A percentile compares a stretch with the other conserved stretches of the same genome.
These are phyloP conservation scores for Acer saccharum DNA, from an alignment of 345 rosid species.

Conservation along the genomic window DNA sequence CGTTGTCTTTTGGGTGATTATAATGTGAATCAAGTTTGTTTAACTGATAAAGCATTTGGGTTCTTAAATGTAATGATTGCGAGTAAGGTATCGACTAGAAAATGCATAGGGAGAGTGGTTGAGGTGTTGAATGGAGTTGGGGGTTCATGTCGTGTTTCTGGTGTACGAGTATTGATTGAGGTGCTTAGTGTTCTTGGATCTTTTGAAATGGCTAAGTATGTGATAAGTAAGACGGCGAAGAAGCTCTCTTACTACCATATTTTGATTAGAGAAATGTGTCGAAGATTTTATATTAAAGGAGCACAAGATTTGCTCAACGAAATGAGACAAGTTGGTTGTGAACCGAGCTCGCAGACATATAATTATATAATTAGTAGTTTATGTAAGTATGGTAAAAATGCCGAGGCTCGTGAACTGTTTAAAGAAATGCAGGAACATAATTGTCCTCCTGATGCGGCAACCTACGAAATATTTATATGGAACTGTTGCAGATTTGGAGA, in stretches of 20 bases:
- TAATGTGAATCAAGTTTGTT: slow-evolving; percentile 14
- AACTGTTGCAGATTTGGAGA: slow-evolving; percentile 28
- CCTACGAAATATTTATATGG: slow-evolving; percentile 51
- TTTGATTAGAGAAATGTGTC: slow-evolving; percentile 38
- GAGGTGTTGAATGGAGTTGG: slow-evolving; percentile 40
- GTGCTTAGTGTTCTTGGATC: slow-evolving; percentile 34
- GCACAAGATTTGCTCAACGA: slow-evolving; percentile 30
- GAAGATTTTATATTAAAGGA: slow-evolving; percentile 34
- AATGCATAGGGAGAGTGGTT: slow-evolving; percentile 30
- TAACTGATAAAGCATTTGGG: slow-evolving; percentile 46
- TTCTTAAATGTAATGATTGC: slow-evolving; percentile 33
- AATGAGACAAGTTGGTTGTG: slow-evolving; percentile 41
- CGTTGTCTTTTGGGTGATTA: slow-evolving; percentile 33
- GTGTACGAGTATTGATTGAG: slow-evolving; percentile 44
- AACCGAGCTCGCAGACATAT: slow-evolving; percentile 30
- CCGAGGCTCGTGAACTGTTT: slow-evolving; percentile 33
- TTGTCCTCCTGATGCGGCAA: slow-evolving; percentile 51
- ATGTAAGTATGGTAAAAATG: slow-evolving; percentile 30
- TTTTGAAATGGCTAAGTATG: slow-evolving; percentile 45
- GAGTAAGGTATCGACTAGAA: slow-evolving; percentile 20
- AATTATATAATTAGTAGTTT: slow-evolving; percentile 45
- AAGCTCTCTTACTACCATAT: slow-evolving; percentile 37
- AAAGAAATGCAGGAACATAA: slow-evolving; percentile 38
- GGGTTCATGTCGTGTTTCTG: slow-evolving; percentile 38
- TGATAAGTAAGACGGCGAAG: slow-evolving; percentile 34